phyloP scores from a whole-genome alignment of 257 asterid genomes.

The Prunella vulgaris region DNA sequence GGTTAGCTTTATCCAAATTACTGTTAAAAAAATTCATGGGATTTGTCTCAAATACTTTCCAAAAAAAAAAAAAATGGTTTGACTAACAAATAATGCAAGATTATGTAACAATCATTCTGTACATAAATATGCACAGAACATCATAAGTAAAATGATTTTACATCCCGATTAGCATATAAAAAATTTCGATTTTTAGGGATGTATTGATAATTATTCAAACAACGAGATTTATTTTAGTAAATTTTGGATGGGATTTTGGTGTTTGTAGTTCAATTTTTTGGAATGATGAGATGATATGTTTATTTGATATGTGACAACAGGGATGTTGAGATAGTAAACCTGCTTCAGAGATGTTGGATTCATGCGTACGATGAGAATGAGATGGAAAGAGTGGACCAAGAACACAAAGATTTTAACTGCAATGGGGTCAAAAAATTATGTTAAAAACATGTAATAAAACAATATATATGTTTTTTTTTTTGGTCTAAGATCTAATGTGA shows the following conservation, averaged over 20 bases:
- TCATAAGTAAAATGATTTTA: not conserved
- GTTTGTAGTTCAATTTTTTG: too few relatives aligned
- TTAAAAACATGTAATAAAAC: not conserved
- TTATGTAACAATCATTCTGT: not conserved
- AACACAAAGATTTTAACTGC: constrained; percentile 9
- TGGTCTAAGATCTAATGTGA: not conserved
- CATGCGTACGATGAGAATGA: constrained; percentile 37
- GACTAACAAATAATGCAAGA: not conserved
- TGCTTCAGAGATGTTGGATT: constrained; percentile 50
- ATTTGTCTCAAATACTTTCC: too few relatives aligned
- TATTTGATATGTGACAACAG: constrained; percentile 20
- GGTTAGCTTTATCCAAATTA: too few relatives aligned
- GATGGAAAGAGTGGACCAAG: constrained; percentile 20
- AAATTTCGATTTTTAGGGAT: not conserved
- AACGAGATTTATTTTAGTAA: not conserved
- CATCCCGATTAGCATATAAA: not conserved
- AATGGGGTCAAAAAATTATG: constrained; percentile 22
- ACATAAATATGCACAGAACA: not conserved
- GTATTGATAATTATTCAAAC: not conserved
- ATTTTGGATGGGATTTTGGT: too few relatives aligned
- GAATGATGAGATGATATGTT: not conserved
- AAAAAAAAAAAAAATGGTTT: too few relatives aligned
- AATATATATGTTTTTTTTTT: not conserved
- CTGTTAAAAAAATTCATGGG: too few relatives aligned
- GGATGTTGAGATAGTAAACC: constrained; percentile 40